Base-by-base conservation (phyloP, 768 basidiomycete species). In the Termitomyces heimii region DNA sequence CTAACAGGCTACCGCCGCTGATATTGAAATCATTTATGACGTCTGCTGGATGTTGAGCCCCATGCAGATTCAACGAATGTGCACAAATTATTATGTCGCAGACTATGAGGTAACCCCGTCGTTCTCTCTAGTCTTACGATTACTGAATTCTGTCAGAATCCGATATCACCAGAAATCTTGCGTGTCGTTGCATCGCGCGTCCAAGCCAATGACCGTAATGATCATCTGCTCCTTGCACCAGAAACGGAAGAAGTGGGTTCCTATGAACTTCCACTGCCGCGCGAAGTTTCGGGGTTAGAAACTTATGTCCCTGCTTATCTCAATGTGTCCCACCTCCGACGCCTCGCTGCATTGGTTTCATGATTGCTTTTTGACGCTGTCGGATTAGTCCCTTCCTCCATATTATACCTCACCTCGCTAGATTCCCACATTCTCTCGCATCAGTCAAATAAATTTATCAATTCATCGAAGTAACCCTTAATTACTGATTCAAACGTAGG, bases 11-110 rank as follows among this genome's bases (percentile, higher is more conserved):
- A 92, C 94, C 3, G 82, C 92, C 34, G 88, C 89, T 24, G 97
- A 98, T 68, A 97, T 99, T 60, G 95, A 98, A 74, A 98, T 98
- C 66, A 96, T 99, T 65, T 98, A 97, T 70, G 93, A 95, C 67
- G 96, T 99, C 60, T 98, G 96, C 78, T 98, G 97, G 96, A 98
- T 98, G 89, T 79, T 99, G 45, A 98, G 94, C 61, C 97, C 97
- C 2, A 95, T 95, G 73, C 97, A 99, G 72, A 98, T 99, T 62
- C 97, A 98, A 76, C 89, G 97, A 70, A 94, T 99, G 86, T 98
- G 97, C 72, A 93, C 92, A 57, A 96, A 96, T 71, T 98, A 98
- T 75, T 98, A 97, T 68, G 95, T 96, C 60, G 97, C 96, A 46
- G 97, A 98, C 74, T 99, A 98, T 70, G 97, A 99, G 84, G 94